phyloP scores from a whole-genome alignment of 306 rosid genomes.

The Spatholobus suberectus region DNA sequence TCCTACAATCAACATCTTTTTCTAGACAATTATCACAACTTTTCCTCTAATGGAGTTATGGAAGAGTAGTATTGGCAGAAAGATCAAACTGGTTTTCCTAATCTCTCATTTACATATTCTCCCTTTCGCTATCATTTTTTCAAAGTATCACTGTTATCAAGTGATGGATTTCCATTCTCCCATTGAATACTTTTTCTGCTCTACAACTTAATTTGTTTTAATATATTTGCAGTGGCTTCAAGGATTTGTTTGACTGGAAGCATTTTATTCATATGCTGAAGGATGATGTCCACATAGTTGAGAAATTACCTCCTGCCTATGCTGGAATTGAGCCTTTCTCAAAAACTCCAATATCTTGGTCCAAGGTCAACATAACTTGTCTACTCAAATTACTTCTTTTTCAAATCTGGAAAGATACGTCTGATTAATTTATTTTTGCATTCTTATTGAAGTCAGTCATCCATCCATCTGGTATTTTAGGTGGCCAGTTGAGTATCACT shows the following conservation, averaged over 20 bases:
- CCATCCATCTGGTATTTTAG: conserved; percentile 26
- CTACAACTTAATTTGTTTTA: conserved; percentile 33
- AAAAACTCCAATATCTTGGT: conserved; percentile 95
- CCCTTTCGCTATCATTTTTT: neutral
- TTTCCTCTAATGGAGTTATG: neutral
- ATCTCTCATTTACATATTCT: neutral
- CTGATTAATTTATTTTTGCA: neutral
- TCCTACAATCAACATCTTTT: conserved; percentile 9
- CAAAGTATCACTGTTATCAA: neutral
- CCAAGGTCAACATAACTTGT: conserved; percentile 69
- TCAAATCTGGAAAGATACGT: conserved; percentile 8
- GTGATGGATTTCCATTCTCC: conserved; percentile 24
- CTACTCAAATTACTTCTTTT: conserved; percentile 23
- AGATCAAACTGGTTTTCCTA: conserved; percentile 9
- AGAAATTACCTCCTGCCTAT: conserved; percentile 72
- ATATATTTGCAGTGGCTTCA: conserved; percentile 77
- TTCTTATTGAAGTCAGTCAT: conserved; percentile 34
- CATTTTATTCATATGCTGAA: conserved; percentile 80
- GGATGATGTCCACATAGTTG: conserved; percentile 87
- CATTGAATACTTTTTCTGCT: conserved; percentile 26
- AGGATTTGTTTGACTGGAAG: conserved; percentile 96
- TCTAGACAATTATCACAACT: conserved; percentile 1
- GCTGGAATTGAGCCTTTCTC: conserved; percentile 75
- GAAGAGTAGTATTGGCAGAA: neutral
- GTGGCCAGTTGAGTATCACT: conserved; percentile 19